Evolutionary conservation across 495 filamentous ascomycete genomes (phyloP).

Genomic region (Aspergillus funiculosus): DNA sequence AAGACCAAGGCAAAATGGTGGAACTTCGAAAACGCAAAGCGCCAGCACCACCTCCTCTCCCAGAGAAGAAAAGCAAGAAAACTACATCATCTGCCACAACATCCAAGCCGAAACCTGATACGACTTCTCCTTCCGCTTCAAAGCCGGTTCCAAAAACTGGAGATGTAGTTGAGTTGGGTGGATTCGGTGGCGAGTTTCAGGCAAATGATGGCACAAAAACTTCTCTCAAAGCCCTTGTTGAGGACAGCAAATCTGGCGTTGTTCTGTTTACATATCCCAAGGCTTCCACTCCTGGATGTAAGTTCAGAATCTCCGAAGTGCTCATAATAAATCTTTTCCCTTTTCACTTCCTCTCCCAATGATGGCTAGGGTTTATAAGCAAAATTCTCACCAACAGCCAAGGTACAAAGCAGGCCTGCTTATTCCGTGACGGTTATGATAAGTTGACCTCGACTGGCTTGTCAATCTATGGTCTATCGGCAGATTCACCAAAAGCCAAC

Average conservation of each 20-base stretch:
- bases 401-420: conserved; percentile 91
- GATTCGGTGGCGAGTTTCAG: conserved; percentile 77
- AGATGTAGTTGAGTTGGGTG: conserved; percentile 56
- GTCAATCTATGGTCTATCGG: conserved; percentile 80
- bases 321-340: conserved; percentile 2
- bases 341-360: not conserved
- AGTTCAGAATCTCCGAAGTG: conserved; percentile 32
- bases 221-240: conserved; percentile 69
- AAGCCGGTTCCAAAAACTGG: conserved; percentile 39
- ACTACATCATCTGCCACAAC: conserved; percentile 42
- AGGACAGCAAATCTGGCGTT: conserved; percentile 76
- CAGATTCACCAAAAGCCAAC: conserved; percentile 82
- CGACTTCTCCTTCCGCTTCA: conserved; percentile 17
- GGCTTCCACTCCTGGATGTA: conserved; percentile 93
- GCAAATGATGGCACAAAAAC: conserved; percentile 76
- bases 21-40: conserved; percentile 77
- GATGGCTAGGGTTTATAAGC: not conserved
- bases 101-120: conserved; percentile 24
- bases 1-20: conserved; percentile 36
- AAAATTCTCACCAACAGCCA: not conserved
- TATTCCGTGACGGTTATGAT: conserved; percentile 81
- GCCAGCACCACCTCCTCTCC: conserved; percentile 46
- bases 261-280: conserved; percentile 94
- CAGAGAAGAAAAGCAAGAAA: conserved; percentile 51
- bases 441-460: conserved; percentile 74